phyloP scores from a whole-genome alignment of 495 filamentous ascomycete genomes.

The Aspergillus mulundensis region DNA sequence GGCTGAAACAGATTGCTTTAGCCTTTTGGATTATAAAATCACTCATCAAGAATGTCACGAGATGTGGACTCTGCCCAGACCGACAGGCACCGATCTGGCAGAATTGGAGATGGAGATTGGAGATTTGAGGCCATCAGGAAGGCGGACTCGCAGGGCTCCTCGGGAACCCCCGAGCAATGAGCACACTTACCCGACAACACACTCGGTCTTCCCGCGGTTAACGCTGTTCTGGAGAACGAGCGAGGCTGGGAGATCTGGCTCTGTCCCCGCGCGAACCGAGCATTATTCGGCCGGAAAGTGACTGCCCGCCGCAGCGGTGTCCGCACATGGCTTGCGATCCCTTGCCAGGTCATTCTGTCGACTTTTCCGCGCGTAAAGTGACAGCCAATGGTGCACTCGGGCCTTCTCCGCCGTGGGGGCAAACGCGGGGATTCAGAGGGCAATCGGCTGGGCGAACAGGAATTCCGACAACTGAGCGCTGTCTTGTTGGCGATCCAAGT shows the following conservation, averaged over 20 bases:
- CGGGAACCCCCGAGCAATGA: slow-evolving; percentile 9
- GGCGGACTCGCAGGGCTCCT: not conserved
- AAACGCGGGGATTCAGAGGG: slow-evolving; percentile 7
- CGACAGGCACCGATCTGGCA: not conserved
- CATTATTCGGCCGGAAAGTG: slow-evolving; percentile 35
- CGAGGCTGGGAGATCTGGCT: slow-evolving; percentile 11
- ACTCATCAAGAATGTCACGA: slow-evolving; percentile 17
- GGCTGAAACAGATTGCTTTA: slow-evolving; percentile 4
- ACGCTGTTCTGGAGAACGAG: slow-evolving; percentile 17
- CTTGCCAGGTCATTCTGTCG: slow-evolving; percentile 34
- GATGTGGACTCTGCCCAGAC: slow-evolving; percentile 10
- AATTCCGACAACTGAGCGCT: slow-evolving; percentile 1
- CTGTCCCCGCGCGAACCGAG: slow-evolving; percentile 11
- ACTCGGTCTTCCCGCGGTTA: slow-evolving; percentile 28
- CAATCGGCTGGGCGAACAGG: slow-evolving; percentile 4
- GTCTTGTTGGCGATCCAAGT: slow-evolving; percentile 7
- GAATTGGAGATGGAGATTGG: not conserved
- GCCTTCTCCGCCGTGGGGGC: slow-evolving; percentile 16
- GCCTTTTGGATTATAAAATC: not conserved
- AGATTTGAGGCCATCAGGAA: not conserved
- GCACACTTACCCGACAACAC: slow-evolving; percentile 26
- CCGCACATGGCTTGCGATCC: slow-evolving; percentile 33
- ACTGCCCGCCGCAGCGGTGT: slow-evolving; percentile 29
- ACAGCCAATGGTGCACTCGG: slow-evolving; percentile 14
- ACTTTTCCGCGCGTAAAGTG: slow-evolving; percentile 1